A percentile compares a stretch with the other conserved stretches of the same genome.
phyloP scores from a whole-genome alignment of 192 early-diverging fungal species.

The Coemansia sp. region DNA sequence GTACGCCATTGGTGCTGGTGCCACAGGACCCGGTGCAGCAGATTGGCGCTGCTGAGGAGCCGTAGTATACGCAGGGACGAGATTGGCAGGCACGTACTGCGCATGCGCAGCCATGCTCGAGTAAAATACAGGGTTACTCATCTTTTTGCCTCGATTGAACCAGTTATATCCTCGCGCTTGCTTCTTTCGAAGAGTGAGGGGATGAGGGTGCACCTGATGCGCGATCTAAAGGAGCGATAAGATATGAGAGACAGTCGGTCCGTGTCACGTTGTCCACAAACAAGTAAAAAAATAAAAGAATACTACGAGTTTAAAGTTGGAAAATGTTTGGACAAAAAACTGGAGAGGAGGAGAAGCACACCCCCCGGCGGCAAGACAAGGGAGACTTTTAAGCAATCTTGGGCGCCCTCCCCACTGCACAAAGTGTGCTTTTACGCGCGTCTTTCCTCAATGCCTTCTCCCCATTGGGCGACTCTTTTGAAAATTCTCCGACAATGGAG shows the following conservation, averaged over 20 bases:
- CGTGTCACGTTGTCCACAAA: not conserved
- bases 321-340: not conserved
- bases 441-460: not conserved
- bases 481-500: not conserved
- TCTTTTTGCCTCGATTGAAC: not conserved
- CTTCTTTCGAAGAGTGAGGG: not conserved
- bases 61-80: constrained; percentile 9
- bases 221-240: not conserved
- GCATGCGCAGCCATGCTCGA: constrained; percentile 50
- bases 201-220: not conserved
- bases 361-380: too few relatives aligned
- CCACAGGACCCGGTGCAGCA: not conserved
- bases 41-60: constrained; percentile 2
- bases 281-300: not conserved
- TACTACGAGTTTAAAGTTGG: not conserved
- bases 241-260: not conserved
- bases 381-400: not conserved
- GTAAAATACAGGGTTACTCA: constrained; percentile 5
- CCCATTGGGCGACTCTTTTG: not conserved
- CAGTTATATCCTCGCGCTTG: not conserved
- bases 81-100: constrained; percentile 23
- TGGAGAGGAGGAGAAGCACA: not conserved
- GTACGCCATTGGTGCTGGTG: not conserved
- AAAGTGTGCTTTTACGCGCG: not conserved
- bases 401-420: not conserved